A percentile compares a stretch with the other conserved stretches of the same genome.
phyloP scores from a whole-genome alignment of 352 stramenopile genomes.

The Globisporangium sylvaticum region DNA sequence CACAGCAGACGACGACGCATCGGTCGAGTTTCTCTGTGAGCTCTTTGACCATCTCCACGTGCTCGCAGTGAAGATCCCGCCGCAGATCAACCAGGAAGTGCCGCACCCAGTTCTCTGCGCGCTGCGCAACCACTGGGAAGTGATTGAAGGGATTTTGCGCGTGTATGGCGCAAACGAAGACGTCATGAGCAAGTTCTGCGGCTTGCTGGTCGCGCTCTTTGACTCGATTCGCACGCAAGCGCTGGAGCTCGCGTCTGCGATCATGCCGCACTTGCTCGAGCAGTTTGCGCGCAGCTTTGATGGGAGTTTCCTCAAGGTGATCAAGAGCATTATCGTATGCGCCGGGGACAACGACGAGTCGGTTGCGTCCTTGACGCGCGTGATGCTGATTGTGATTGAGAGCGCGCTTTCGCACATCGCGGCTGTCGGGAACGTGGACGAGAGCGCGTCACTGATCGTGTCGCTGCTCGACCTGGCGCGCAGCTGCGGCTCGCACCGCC shows the following conservation, averaged over 20 bases:
- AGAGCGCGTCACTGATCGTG: conserved; percentile 44
- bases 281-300: conserved; percentile 61
- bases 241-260: conserved; percentile 50
- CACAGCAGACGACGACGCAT: conserved; percentile 41
- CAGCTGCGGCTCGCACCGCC: conserved; percentile 48
- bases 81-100: conserved; percentile 60
- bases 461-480: conserved; percentile 56
- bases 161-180: conserved; percentile 53
- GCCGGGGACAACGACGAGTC: conserved; percentile 58
- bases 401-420: conserved; percentile 55
- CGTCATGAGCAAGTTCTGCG: conserved; percentile 53
- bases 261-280: conserved; percentile 58
- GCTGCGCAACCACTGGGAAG: conserved; percentile 52
- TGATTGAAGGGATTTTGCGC: conserved; percentile 48
- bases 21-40: conserved; percentile 50
- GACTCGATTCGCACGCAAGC: conserved; percentile 58
- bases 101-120: conserved; percentile 53
- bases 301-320: conserved; percentile 58
- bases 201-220: conserved; percentile 53
- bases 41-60: conserved; percentile 60
- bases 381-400: conserved; percentile 59
- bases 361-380: conserved; percentile 52
- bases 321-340: conserved; percentile 66
- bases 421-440: conserved; percentile 40
- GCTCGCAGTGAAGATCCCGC: conserved; percentile 47